Conservation (phyloP, 2,329 filamentous ascomycete species). For the Diaporthe capsici region DNA sequence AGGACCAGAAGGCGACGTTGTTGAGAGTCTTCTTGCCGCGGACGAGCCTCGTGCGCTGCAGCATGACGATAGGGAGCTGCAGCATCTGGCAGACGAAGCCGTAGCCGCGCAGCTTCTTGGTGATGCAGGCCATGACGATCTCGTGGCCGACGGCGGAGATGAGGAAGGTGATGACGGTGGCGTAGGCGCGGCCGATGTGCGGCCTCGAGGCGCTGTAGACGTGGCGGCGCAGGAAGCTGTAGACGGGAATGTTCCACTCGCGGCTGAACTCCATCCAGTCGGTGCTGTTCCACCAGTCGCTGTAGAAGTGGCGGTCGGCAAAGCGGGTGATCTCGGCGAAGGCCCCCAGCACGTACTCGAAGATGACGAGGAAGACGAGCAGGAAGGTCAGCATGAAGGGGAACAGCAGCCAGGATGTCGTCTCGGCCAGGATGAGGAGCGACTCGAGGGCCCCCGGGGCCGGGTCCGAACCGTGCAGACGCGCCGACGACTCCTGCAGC, state of each 20-base stretch:
- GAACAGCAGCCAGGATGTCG: conserved; percentile 91
- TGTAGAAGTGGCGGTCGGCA: conserved; percentile 94
- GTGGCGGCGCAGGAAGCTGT: conserved; percentile 94
- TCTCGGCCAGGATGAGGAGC: conserved; percentile 86
- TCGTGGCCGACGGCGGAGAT: conserved; percentile 93
- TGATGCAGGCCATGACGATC: conserved; percentile 97
- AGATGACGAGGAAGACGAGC: conserved; percentile 97
- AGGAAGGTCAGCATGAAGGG: conserved; percentile 98
- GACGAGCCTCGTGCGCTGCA: conserved; percentile 86
- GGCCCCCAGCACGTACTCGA: conserved; percentile 94
- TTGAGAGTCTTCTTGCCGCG: conserved; percentile 83
- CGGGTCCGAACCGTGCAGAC: conserved; percentile 59
- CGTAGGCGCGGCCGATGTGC: conserved; percentile 80
- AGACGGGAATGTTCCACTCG: conserved; percentile 98
- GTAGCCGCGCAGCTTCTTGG: conserved; percentile 95
- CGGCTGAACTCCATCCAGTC: conserved; percentile 97
- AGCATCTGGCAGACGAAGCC: conserved; percentile 97
- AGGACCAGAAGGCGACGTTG: conserved; percentile 91
- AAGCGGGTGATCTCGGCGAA: conserved; percentile 96
- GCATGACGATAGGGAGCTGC: conserved; percentile 93
- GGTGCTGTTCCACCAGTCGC: conserved; percentile 81
- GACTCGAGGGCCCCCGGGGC: conserved; percentile 70
- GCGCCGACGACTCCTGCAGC: conserved; percentile 76
- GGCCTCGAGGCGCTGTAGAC: conserved; percentile 89
- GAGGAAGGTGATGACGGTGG: conserved; percentile 92